These are phyloP conservation scores for Raphanus sativus DNA, from an alignment of 345 rosid genomes.

Conservation along the genomic window DNA sequence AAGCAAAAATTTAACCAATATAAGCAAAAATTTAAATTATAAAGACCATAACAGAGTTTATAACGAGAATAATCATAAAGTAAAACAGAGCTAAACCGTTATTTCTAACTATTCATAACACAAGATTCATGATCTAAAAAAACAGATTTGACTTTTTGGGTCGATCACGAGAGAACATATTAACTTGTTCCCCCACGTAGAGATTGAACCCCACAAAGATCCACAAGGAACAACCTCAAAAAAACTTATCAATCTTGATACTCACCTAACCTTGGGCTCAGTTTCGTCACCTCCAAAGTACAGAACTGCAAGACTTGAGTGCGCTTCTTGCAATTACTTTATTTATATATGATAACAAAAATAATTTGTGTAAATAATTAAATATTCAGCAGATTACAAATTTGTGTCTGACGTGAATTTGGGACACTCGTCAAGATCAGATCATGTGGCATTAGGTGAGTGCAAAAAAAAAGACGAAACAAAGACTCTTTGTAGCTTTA, in stretches of 20 bases:
- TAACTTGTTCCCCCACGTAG: not conserved
- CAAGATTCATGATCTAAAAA: not conserved
- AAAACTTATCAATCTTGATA: not conserved
- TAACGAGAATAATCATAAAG: not conserved
- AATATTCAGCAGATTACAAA: conserved; percentile 12
- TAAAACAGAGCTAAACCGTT: conserved; percentile 1
- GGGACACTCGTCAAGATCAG: conserved; percentile 34
- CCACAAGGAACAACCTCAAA: not conserved
- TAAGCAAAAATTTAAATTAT: not conserved
- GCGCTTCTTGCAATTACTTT: not conserved
- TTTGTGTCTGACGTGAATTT: conserved; percentile 32
- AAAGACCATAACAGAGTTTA: not conserved
- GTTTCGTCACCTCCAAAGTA: conserved; percentile 8
- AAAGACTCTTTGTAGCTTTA: conserved; percentile 8
- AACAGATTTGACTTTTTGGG: conserved; percentile 6
- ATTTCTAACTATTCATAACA: not conserved
- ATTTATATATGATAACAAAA: not conserved
- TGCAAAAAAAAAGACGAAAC: conserved; percentile 23
- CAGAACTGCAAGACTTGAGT: not conserved
- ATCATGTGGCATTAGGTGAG: no score
- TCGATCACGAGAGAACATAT: not conserved
- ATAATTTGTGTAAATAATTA: not conserved
- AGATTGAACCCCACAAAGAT: conserved; percentile 14
- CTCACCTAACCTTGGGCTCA: conserved; percentile 19
- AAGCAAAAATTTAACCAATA: no score